Conservation (phyloP, 2,329 filamentous ascomycete species). For the Lojkania enalia region DNA sequence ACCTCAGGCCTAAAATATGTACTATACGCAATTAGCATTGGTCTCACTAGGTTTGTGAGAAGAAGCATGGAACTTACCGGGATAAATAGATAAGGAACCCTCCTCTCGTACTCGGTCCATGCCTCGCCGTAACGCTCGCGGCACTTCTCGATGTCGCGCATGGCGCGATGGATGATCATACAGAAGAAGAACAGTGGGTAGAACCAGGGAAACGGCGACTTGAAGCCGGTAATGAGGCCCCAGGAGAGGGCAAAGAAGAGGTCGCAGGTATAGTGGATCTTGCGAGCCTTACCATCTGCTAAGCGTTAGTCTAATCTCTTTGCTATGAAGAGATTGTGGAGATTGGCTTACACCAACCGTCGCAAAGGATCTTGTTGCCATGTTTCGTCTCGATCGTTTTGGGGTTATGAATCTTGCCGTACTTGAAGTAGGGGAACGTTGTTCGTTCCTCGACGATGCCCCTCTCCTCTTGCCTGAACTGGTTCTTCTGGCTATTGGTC, state of each 20-base stretch:
- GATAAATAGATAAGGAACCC: constrained; percentile 84
- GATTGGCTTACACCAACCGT: constrained; percentile 68
- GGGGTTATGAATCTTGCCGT: constrained; percentile 80
- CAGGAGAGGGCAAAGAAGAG: constrained; percentile 75
- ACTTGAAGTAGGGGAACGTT: constrained; percentile 88
- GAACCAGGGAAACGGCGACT: constrained; percentile 85
- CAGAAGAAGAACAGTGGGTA: constrained; percentile 78
- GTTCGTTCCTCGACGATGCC: constrained; percentile 70
- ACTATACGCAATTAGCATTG: not conserved
- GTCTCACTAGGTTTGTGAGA: not conserved
- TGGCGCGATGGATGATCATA: constrained; percentile 81
- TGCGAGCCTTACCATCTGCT: constrained; percentile 70
- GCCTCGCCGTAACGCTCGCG: constrained; percentile 77
- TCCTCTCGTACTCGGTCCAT: constrained; percentile 78
- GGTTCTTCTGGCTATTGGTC: constrained; percentile 91
- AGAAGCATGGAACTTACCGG: constrained; percentile 51
- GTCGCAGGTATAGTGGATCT: constrained; percentile 81
- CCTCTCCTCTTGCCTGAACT: constrained; percentile 79
- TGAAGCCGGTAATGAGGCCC: constrained; percentile 81
- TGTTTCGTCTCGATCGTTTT: constrained; percentile 72
- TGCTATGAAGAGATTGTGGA: not conserved
- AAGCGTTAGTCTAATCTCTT: constrained; percentile 27
- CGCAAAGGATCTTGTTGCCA: constrained; percentile 76
- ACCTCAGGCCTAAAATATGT: not conserved
- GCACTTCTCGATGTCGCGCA: constrained; percentile 75